Percentiles rank a stretch among this genome's conserved stretches.
Evolutionary conservation across 192 early-diverging fungal species (phyloP).

Genomic region (Radiomyces spectabilis): DNA sequence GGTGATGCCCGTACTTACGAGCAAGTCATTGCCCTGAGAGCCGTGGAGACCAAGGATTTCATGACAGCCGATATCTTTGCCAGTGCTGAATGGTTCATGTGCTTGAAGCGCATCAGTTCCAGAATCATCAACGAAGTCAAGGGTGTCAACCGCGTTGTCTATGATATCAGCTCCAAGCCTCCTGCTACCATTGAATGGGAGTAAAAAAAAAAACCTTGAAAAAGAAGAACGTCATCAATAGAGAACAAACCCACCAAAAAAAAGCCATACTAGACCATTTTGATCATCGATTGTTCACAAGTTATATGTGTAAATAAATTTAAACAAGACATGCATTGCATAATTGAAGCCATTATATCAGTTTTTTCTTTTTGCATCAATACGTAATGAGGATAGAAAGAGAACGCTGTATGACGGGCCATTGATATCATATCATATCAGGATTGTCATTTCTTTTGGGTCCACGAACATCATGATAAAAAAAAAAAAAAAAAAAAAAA

Average conservation of each 20-base stretch:
- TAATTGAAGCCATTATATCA: neutral
- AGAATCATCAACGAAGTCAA: constrained; percentile 98
- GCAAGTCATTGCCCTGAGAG: constrained; percentile 95
- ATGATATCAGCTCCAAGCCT: constrained; percentile 96
- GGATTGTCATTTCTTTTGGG: no score
- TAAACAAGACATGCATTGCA: no score
- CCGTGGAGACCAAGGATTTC: constrained; percentile 93
- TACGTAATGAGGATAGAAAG: neutral
- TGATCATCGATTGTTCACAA: no score
- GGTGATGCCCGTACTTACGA: constrained; percentile 98
- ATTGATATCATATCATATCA: no score
- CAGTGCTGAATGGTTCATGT: constrained; percentile 34
- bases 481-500: neutral
- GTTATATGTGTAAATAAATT: no score
- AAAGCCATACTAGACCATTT: neutral
- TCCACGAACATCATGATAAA: no score
- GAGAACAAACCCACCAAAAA: neutral
- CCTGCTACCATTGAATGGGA: constrained; percentile 99
- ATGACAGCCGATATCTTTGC: constrained; percentile 90
- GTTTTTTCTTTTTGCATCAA: neutral
- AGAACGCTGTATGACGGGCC: neutral
- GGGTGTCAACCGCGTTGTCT: constrained; percentile 96
- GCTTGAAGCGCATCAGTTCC: constrained; percentile 87
- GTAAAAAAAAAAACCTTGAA: constrained; percentile 39
- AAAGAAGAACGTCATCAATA: neutral